phyloP scores from a whole-genome alignment of 163 green algal genomes.

The Coccomyxa subellipsoidea region DNA sequence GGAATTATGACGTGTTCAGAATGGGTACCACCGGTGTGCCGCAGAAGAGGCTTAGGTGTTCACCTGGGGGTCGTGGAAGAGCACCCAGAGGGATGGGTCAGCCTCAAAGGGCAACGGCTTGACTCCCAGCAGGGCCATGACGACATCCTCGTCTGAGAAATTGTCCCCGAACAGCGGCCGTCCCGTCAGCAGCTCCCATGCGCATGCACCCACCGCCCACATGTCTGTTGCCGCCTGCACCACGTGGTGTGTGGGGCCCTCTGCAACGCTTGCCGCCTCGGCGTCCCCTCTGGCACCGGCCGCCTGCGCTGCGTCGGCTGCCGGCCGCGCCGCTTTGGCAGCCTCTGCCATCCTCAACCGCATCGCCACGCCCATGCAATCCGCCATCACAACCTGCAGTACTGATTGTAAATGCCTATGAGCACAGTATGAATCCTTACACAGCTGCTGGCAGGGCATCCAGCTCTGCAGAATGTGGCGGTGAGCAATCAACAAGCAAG shows the following conservation, averaged over 20 bases:
- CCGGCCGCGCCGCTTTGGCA: neutral
- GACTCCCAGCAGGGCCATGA: conserved; percentile 7
- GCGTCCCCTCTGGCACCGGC: neutral
- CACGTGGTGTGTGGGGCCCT: neutral
- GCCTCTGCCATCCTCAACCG: conserved; percentile 4
- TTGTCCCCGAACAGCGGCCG: conserved; percentile 11
- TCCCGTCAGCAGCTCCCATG: conserved; percentile 12
- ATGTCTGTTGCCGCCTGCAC: conserved; percentile 11
- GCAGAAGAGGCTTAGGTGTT: no score
- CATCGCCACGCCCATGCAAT: conserved; percentile 9
- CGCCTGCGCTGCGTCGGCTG: neutral
- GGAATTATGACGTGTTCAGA: no score
- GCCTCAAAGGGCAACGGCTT: conserved; percentile 11
- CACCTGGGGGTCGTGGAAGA: conserved; percentile 14
- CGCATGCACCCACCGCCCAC: conserved; percentile 2
- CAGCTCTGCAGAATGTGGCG: neutral
- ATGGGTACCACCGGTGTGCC: no score
- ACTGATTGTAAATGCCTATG: no score
- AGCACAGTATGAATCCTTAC: no score
- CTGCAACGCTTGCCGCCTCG: neutral
- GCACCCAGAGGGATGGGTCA: conserved; percentile 19
- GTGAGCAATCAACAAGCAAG: neutral
- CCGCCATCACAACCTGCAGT: conserved; percentile 12
- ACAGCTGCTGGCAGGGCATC: no score
- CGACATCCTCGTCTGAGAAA: neutral